Evolutionary conservation across 495 filamentous ascomycete genomes (phyloP).

Genomic region (Lophium mytilinum): DNA sequence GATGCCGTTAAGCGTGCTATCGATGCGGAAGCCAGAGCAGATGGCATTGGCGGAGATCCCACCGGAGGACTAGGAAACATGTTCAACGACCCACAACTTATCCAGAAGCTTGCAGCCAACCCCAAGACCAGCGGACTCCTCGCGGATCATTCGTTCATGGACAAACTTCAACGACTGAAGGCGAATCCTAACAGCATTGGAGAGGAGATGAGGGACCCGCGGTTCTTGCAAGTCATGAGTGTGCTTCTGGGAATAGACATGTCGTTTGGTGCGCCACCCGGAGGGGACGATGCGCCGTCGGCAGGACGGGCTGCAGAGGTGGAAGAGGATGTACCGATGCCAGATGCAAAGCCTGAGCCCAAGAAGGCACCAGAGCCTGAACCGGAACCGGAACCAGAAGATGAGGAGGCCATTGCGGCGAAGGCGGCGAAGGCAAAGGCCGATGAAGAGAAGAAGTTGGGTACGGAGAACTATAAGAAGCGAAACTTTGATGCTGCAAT

Average conservation of each 20-base stretch:
- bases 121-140: conserved; percentile 84
- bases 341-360: conserved; percentile 52
- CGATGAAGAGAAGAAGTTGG: conserved; percentile 88
- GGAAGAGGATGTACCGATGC: conserved; percentile 73
- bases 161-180: conserved; percentile 71
- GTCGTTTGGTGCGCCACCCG: conserved; percentile 59
- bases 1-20: conserved; percentile 81
- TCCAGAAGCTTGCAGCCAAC: conserved; percentile 85
- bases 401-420: conserved; percentile 74
- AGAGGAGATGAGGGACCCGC: conserved; percentile 74
- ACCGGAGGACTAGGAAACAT: conserved; percentile 73
- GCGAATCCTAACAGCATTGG: conserved; percentile 74
- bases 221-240: conserved; percentile 89
- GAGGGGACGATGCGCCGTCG: conserved; percentile 34
- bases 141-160: conserved; percentile 82
- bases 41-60: conserved; percentile 60
- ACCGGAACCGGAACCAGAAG: conserved; percentile 53
- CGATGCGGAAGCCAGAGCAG: conserved; percentile 62
- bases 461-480: conserved; percentile 97
- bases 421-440: conserved; percentile 87
- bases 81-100: conserved; percentile 84
- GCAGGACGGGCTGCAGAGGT: conserved; percentile 42
- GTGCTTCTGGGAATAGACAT: conserved; percentile 92
- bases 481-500: conserved; percentile 90
- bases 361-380: conserved; percentile 51